phyloP scores from a whole-genome alignment of 139 green algal genomes.

The Protoeuglena noctilucae region DNA sequence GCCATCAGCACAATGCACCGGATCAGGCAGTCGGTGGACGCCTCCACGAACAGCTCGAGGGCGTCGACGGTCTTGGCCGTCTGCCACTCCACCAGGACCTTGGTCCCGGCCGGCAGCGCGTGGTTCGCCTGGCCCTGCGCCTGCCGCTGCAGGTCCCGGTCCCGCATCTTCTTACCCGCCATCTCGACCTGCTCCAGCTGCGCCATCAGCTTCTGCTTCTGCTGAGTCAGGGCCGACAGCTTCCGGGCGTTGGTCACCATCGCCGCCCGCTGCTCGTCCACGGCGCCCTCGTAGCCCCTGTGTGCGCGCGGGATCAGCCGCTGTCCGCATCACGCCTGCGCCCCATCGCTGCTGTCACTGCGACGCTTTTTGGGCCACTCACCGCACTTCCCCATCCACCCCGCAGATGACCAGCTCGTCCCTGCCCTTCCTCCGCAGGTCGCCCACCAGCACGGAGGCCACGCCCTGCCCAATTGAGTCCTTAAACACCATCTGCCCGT shows the following conservation, averaged over 20 bases:
- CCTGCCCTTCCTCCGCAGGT: constrained; percentile 36
- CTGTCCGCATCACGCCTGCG: no score
- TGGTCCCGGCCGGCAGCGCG: constrained; percentile 1
- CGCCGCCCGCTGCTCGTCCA: neutral
- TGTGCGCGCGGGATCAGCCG: no score
- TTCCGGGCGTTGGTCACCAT: neutral
- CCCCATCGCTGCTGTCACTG: no score
- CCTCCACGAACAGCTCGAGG: neutral
- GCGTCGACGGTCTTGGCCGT: neutral
- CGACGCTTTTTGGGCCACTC: no score
- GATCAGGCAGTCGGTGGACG: neutral
- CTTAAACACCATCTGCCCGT: constrained; percentile 42
- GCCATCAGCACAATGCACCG: neutral
- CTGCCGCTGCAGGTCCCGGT: neutral
- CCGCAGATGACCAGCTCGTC: constrained; percentile 40
- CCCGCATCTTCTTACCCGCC: neutral
- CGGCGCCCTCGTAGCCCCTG: neutral
- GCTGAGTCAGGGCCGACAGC: neutral
- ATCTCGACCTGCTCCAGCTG: constrained; percentile 1
- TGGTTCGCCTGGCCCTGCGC: neutral
- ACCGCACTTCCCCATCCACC: constrained; percentile 27
- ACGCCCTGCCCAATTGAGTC: constrained; percentile 32
- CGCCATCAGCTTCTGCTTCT: constrained; percentile 1
- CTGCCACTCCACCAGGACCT: neutral
- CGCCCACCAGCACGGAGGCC: constrained; percentile 29